A percentile compares a stretch with the other conserved stretches of the same genome.
Conservation (phyloP, 768 basidiomycete genomes). For the Boletus eberwhitei region DNA sequence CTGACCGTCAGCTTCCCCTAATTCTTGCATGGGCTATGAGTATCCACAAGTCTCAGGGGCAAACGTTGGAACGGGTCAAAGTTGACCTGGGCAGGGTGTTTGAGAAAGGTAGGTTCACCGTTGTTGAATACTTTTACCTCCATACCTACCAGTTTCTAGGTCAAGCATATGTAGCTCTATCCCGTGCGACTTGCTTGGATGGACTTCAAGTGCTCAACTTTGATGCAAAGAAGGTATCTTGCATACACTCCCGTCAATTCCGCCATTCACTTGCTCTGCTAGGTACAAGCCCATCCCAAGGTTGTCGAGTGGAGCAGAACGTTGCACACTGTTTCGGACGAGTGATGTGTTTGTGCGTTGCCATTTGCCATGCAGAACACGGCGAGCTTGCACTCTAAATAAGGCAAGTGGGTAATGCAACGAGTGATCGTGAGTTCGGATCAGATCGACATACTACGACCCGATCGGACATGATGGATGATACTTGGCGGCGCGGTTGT, state of each 20-base stretch:
- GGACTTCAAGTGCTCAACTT: constrained; percentile 86
- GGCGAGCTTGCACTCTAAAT: too few species aligned
- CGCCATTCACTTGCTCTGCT: constrained; percentile 4
- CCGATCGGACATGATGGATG: too few species aligned
- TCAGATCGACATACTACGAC: too few species aligned
- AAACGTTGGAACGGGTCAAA: constrained; percentile 91
- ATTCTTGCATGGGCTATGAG: constrained; percentile 98
- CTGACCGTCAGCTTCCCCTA: constrained; percentile 61
- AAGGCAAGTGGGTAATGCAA: too few species aligned
- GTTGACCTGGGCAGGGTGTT: constrained; percentile 93
- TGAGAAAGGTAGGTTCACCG: constrained; percentile 67
- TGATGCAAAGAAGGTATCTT: constrained; percentile 61
- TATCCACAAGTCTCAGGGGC: constrained; percentile 98
- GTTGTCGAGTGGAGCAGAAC: constrained; percentile 72
- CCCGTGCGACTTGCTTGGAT: constrained; percentile 81
- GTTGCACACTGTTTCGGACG: constrained; percentile 45
- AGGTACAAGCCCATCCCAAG: constrained; percentile 73
- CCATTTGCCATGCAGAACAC: not conserved
- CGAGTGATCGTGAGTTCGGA: too few species aligned
- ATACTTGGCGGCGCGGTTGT: too few species aligned
- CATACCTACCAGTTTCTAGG: constrained; percentile 40
- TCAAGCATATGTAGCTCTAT: constrained; percentile 89
- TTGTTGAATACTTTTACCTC: not conserved
- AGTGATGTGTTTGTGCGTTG: constrained; percentile 2
- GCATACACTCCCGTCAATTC: not conserved